Evolutionary conservation across 2,329 filamentous ascomycete genomes (phyloP).

Genomic region (Calonectria montana): DNA sequence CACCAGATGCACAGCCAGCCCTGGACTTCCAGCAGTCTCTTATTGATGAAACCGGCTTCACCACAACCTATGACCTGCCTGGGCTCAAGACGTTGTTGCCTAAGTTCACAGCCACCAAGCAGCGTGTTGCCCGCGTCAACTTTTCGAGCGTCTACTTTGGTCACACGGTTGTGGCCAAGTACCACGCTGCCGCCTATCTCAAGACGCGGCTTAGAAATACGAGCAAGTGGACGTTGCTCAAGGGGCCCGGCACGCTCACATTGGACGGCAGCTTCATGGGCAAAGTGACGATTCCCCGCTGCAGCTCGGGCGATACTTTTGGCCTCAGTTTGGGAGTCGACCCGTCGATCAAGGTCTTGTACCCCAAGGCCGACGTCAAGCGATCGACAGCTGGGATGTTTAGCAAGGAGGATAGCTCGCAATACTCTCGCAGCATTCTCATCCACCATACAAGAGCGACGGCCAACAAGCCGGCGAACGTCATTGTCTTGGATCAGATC

Average conservation of each 20-base stretch:
- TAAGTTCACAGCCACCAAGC: slow-evolving; percentile 62
- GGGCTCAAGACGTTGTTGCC: slow-evolving; percentile 67
- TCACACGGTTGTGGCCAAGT: slow-evolving; percentile 70
- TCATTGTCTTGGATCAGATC: slow-evolving; percentile 70
- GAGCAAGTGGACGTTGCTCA: slow-evolving; percentile 66
- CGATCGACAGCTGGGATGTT: slow-evolving; percentile 64
- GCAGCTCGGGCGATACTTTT: slow-evolving; percentile 65
- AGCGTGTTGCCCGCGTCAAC: slow-evolving; percentile 67
- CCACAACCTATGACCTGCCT: slow-evolving; percentile 70
- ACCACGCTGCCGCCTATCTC: slow-evolving; percentile 69
- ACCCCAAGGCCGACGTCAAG: slow-evolving; percentile 66
- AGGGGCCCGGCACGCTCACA: slow-evolving; percentile 66
- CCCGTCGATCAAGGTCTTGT: slow-evolving; percentile 65
- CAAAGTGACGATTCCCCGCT: slow-evolving; percentile 64
- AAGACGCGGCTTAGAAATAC: slow-evolving; percentile 67
- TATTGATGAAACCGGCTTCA: slow-evolving; percentile 70
- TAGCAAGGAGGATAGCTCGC: slow-evolving; percentile 62
- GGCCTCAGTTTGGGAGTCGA: slow-evolving; percentile 69
- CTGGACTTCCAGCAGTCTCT: slow-evolving; percentile 58
- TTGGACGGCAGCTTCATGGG: slow-evolving; percentile 74
- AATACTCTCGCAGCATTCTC: slow-evolving; percentile 61
- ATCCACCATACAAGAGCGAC: slow-evolving; percentile 62
- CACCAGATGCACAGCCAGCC: slow-evolving; percentile 43
- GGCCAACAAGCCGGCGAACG: slow-evolving; percentile 51
- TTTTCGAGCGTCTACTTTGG: slow-evolving; percentile 64